These are phyloP conservation scores for Cordia subcordata DNA, from an alignment of 257 asterid species.

Conservation along the genomic window DNA sequence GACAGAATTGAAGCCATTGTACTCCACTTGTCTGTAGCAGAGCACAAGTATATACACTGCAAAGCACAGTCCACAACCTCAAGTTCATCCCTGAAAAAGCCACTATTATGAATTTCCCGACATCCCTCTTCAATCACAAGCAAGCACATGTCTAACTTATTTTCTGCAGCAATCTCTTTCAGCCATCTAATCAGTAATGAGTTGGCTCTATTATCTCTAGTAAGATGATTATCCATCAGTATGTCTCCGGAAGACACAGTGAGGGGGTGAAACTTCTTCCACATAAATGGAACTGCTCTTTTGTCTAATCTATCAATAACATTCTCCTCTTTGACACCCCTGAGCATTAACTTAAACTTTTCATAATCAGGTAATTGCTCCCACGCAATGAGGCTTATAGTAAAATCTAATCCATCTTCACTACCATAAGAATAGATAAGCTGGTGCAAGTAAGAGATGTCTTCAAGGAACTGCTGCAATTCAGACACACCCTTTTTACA, in stretches of 20 bases:
- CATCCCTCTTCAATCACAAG: constrained; percentile 75
- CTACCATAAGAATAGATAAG: constrained; percentile 63
- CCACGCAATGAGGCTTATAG: constrained; percentile 73
- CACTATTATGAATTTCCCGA: constrained; percentile 38
- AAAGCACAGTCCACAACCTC: constrained; percentile 77
- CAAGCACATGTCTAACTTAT: constrained; percentile 69
- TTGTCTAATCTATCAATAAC: constrained; percentile 58
- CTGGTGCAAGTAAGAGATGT: constrained; percentile 67
- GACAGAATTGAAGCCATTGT: constrained; percentile 77
- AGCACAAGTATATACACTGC: constrained; percentile 76
- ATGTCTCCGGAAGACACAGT: constrained; percentile 22
- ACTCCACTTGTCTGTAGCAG: constrained; percentile 77
- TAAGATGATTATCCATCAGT: constrained; percentile 21
- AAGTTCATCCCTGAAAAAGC: constrained; percentile 56
- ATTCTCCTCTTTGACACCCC: constrained; percentile 55
- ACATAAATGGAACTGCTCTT: constrained; percentile 82
- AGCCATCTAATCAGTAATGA: constrained; percentile 88
- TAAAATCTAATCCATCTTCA: constrained; percentile 43
- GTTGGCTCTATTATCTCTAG: constrained; percentile 33
- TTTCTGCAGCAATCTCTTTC: constrained; percentile 69
- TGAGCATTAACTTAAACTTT: constrained; percentile 75
- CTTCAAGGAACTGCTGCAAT: constrained; percentile 69
- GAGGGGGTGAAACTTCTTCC: constrained; percentile 32
- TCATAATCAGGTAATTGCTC: constrained; percentile 81
- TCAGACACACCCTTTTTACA: constrained; percentile 69